Conservation (phyloP, 1,284 basidiomycete species). For the Coniophora puteana region DNA sequence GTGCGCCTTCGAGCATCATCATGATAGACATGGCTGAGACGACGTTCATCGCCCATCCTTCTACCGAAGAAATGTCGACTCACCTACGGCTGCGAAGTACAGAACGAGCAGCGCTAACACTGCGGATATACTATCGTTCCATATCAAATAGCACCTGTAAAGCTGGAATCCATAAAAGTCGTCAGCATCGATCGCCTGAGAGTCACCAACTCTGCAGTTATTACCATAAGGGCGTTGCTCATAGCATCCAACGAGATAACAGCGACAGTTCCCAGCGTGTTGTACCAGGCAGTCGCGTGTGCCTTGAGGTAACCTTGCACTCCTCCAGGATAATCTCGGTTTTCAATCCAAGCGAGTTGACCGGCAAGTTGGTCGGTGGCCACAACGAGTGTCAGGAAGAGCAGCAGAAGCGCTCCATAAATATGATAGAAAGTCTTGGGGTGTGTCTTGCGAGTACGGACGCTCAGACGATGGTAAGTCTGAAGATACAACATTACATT, state of each 20-base stretch:
- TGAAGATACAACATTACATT: too few species aligned
- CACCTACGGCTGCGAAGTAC: background rate
- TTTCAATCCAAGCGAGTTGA: constrained; percentile 13
- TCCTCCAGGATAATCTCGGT: constrained; percentile 11
- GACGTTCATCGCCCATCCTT: background rate
- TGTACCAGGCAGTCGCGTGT: constrained; percentile 14
- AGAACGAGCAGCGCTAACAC: background rate
- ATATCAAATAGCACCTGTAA: background rate
- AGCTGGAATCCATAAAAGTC: background rate
- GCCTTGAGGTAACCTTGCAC: constrained; percentile 5
- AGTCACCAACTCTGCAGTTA: too few species aligned
- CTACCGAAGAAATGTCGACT: background rate
- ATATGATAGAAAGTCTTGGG: background rate
- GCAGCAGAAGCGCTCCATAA: constrained; percentile 1
- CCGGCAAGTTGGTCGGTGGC: constrained; percentile 3
- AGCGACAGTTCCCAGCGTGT: constrained; percentile 9
- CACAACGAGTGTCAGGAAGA: background rate
- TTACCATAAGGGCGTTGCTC: constrained; percentile 12
- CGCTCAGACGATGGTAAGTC: too few species aligned
- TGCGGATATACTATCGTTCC: background rate
- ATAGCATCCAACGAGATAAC: constrained; percentile 12
- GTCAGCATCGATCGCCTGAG: too few species aligned
- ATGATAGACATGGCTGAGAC: constrained; percentile 19
- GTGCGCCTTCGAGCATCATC: constrained; percentile 17
- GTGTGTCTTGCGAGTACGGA: too few species aligned